A percentile compares a stretch with the other conserved stretches of the same genome.
Evolutionary conservation across 1,139 yeast species (phyloP).

Genomic region (Saccharomycopsis phalli): DNA sequence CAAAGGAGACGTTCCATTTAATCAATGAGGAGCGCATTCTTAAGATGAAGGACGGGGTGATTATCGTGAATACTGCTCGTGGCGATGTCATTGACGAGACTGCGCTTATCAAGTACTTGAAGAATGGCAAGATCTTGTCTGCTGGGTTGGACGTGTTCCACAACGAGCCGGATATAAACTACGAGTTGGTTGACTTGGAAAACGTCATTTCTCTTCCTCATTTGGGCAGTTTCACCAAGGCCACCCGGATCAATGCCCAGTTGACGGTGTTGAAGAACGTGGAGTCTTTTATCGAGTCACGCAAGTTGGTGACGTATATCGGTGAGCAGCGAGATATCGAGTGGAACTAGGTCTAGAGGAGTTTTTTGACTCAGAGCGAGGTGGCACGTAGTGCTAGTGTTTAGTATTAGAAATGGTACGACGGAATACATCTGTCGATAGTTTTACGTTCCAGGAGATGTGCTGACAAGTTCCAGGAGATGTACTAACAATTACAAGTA

Average conservation of each 20-base stretch:
- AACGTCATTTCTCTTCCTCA: constrained; percentile 57
- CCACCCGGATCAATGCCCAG: constrained; percentile 51
- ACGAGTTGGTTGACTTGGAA: constrained; percentile 45
- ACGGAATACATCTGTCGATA: too few relatives aligned
- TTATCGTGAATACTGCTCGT: constrained; percentile 62
- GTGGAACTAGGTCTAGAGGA: not conserved
- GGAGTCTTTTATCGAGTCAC: constrained; percentile 38
- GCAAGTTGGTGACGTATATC: constrained; percentile 50
- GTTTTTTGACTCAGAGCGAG: too few relatives aligned
- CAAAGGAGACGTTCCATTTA: constrained; percentile 47
- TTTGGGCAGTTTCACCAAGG: constrained; percentile 54
- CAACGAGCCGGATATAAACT: constrained; percentile 63
- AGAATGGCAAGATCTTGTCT: constrained; percentile 60
- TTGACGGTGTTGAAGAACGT: constrained; percentile 41
- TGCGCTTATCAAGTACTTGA: constrained; percentile 52
- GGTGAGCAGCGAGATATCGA: constrained; percentile 36
- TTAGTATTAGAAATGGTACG: too few relatives aligned
- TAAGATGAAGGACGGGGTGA: constrained; percentile 58
- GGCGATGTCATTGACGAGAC: constrained; percentile 67
- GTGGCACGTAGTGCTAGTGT: too few relatives aligned
- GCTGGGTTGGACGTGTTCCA: constrained; percentile 84
- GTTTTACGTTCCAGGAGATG: too few relatives aligned
- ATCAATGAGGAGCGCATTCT: constrained; percentile 42
- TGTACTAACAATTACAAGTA: too few relatives aligned
- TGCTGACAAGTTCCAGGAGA: too few relatives aligned